These are phyloP conservation scores for Pilasporangium apinafurcum DNA, from an alignment of 352 stramenopile species.

Conservation along the genomic window DNA sequence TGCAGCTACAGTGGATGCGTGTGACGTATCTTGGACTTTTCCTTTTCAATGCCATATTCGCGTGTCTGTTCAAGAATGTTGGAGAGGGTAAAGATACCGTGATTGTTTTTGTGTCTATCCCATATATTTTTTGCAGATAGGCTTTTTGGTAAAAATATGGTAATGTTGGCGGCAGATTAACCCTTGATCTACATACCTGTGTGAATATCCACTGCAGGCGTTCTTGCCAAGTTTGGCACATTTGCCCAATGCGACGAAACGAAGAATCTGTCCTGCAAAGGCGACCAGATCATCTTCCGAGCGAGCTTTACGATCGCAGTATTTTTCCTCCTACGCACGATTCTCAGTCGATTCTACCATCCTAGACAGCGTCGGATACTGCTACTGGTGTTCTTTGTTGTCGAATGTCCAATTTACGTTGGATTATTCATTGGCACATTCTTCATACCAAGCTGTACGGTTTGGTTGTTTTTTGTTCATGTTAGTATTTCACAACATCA, in stretches of 20 bases:
- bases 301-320: slow-evolving; percentile 53
- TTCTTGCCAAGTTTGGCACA: slow-evolving; percentile 50
- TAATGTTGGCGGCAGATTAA: too few relatives aligned
- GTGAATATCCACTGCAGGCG: background rate
- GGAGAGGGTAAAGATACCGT: slow-evolving; percentile 29
- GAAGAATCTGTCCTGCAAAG: slow-evolving; percentile 36
- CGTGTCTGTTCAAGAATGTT: slow-evolving; percentile 50
- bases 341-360: slow-evolving; percentile 36
- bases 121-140: background rate
- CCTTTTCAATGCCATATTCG: slow-evolving; percentile 70
- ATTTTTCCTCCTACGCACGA: slow-evolving; percentile 45
- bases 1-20: too few relatives aligned
- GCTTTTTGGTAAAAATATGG: too few relatives aligned
- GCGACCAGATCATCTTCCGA: slow-evolving; percentile 71
- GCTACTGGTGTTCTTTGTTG: slow-evolving; percentile 19
- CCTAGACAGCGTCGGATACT: slow-evolving; percentile 11
- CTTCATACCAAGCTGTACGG: slow-evolving; percentile 61
- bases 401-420: slow-evolving; percentile 44
- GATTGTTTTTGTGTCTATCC: background rate
- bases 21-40: slow-evolving; percentile 56
- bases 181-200: too few relatives aligned
- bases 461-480: background rate
- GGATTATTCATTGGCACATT: slow-evolving; percentile 58
- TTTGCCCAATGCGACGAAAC: slow-evolving; percentile 42
- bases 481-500: background rate